These are phyloP conservation scores for Erysimum cheiranthoides DNA, from an alignment of 345 rosid species.

Conservation along the genomic window DNA sequence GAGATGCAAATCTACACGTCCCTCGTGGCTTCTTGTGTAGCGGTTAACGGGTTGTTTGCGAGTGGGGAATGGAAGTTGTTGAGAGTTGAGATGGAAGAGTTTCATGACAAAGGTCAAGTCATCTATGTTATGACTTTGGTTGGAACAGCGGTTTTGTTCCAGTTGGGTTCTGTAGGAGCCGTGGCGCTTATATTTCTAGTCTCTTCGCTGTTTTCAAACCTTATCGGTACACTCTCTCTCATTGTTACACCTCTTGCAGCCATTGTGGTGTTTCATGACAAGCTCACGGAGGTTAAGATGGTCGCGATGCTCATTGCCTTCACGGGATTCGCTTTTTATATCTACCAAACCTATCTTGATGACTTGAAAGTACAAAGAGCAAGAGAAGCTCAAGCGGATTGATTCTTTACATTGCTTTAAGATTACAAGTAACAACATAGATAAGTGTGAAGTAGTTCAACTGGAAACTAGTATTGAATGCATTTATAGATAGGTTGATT, in stretches of 20 bases:
- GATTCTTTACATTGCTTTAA: too few relatives aligned
- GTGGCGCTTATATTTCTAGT: slow-evolving; percentile 47
- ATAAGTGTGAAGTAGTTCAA: too few relatives aligned
- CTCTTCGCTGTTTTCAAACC: slow-evolving; percentile 49
- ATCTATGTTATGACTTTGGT: slow-evolving; percentile 42
- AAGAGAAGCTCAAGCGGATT: slow-evolving; percentile 14
- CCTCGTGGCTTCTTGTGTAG: slow-evolving; percentile 42
- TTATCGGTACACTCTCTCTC: slow-evolving; percentile 43
- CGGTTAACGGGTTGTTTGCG: slow-evolving; percentile 44
- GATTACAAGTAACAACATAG: too few relatives aligned
- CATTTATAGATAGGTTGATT: too few relatives aligned
- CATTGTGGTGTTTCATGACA: slow-evolving; percentile 36
- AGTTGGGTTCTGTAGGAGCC: slow-evolving; percentile 39
- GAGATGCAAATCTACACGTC: slow-evolving; percentile 56
- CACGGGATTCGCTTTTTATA: slow-evolving; percentile 49
- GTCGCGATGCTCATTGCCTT: slow-evolving; percentile 45
- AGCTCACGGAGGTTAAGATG: slow-evolving; percentile 40
- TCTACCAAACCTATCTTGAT: slow-evolving; percentile 50
- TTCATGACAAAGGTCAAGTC: slow-evolving; percentile 41
- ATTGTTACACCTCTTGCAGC: slow-evolving; percentile 46
- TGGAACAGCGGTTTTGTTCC: slow-evolving; percentile 51
- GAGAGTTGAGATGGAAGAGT: slow-evolving; percentile 47
- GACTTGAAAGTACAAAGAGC: slow-evolving; percentile 51
- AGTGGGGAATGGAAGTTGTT: slow-evolving; percentile 50
- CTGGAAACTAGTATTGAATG: too few relatives aligned